Evolutionary conservation across 2,329 filamentous ascomycete genomes (phyloP), one percentile per base, ranked within the genome.

Genomic region (Colletotrichum sidae): DNA sequence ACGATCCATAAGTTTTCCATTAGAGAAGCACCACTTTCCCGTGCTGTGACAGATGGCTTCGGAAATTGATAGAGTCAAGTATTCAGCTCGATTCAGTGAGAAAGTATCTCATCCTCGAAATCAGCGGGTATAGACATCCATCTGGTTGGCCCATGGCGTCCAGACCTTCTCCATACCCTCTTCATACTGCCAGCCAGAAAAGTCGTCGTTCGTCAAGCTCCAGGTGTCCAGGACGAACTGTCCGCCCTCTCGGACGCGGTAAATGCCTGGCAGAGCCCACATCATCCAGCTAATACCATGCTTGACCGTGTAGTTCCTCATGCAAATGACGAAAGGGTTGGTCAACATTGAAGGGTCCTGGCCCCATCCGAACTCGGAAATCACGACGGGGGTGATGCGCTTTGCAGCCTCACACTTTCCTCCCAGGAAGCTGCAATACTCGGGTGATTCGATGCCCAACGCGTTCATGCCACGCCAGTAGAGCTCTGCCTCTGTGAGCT

Each of bases 401-500:
- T 74, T 72, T 6, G 77, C 72, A 7, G 72, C 61, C 12, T 74
- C 70, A 17, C 79, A 79, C 13, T 75, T 74, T 2, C 72, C 69
- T 34, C 80, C 78, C 59, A 82, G 65, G 41, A 67, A 73, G 2
- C 63, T 79, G 77, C 81, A 72, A 70, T 77, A 76, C 72, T 80
- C 3, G 68, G 83, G 72, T 68, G 76, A 58, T 69, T 76, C 72
- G 71, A 83, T 71, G 74, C 75, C 69, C 70, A 81, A 71, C 58
- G 75, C 82, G 68, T 84, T 83, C 75, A 84, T 83, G 2, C 82
- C 82, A 59, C 79, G 80, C 49, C 79, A 78, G 74, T 83, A 85
- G 37, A 85, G 72, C 34, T 75, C 76, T 8, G 82, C 82, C 72
- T 82, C 76, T 71, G 84, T 79, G 61, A 82, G 76, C n/a, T 75